Conservation (phyloP, 371 early-diverging fungal genomes). For the Entomophthora muscae region DNA sequence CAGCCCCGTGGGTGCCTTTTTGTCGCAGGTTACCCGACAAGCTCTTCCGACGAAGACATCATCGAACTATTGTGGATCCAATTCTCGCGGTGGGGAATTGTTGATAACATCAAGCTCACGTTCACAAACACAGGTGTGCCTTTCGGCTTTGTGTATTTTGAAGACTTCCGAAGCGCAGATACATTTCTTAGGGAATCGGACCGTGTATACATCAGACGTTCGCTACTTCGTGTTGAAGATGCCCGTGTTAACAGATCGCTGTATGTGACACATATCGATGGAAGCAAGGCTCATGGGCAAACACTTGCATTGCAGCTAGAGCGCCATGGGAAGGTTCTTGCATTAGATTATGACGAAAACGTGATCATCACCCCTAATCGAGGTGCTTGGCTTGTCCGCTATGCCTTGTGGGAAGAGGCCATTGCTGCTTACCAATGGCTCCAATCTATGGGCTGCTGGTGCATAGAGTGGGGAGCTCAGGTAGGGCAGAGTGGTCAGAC, state of each 20-base stretch:
- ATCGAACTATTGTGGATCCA: neutral
- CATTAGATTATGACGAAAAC: neutral
- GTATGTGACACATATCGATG: neutral
- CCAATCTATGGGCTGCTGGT: neutral
- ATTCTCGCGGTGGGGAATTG: conserved; percentile 2
- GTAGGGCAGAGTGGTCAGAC: neutral
- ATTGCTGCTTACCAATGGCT: neutral
- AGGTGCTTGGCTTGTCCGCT: neutral
- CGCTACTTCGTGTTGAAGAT: conserved; percentile 3
- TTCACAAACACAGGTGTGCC: neutral
- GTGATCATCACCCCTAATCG: neutral
- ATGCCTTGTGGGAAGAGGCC: neutral
- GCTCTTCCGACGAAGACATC: neutral
- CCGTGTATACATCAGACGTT: neutral
- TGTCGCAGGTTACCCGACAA: conserved; percentile 1
- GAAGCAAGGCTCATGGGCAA: neutral
- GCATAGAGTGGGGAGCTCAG: neutral
- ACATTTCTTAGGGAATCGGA: neutral
- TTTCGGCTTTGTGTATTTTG: conserved; percentile 5
- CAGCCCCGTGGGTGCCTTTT: conserved; percentile 2
- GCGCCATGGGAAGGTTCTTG: too few species aligned
- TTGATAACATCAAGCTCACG: conserved; percentile 6
- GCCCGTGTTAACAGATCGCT: conserved; percentile 1
- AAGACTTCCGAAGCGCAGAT: neutral
- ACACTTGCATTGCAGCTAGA: neutral